Base-by-base conservation (phyloP, 495 filamentous ascomycete species). In the Talaromyces adpressus region DNA sequence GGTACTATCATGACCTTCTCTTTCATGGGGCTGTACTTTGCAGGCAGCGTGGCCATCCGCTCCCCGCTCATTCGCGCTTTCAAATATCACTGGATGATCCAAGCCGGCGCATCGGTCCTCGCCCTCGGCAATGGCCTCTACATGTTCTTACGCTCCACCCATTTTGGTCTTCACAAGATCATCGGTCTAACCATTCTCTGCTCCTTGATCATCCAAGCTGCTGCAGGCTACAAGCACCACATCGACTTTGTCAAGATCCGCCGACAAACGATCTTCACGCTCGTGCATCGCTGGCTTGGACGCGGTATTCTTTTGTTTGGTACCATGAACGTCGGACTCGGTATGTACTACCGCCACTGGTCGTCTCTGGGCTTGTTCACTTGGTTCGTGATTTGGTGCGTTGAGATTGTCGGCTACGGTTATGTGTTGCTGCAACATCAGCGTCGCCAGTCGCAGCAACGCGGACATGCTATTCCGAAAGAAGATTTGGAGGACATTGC, bases 221-320 rank as follows among this genome's bases (percentile, higher is more conserved):
- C 51, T 32, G 52, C 54, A 8, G 62, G 62, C 18, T 63, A 63
- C 54, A 63, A 63, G 18, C 62, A 63, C 18, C 62, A 63, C 39
- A 63, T 57, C 6, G 54, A 57, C 53, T 63, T 63, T 32, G 62
- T 63, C 20, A 32, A 27, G 25, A 45, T 58, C n/a, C 62, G 62
- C 9, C 51, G 62, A 30, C 49, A 41, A 18, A 41, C 51, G 6
- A 27, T 63, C 5, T 63, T 63, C 18, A 54, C 62, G 8, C 20
- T 57, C 32, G 52, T 57, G 11, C 62, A 63, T 34, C 20, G 51
- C 9, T 63, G 62, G 62, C 62, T 63, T 29, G 62, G 62, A 8
- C 62, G 62, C 11, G 49, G 51, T 18, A 47, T 63, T 14, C 49
- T 63, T 20, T 18, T 57, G 6, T 27, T 63, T n/a, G 62, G 62